Percentiles rank a stretch among this genome's conserved stretches.
Conservation (phyloP, 2,329 filamentous ascomycete genomes). For the Lasiodiplodia hormozganensis region DNA sequence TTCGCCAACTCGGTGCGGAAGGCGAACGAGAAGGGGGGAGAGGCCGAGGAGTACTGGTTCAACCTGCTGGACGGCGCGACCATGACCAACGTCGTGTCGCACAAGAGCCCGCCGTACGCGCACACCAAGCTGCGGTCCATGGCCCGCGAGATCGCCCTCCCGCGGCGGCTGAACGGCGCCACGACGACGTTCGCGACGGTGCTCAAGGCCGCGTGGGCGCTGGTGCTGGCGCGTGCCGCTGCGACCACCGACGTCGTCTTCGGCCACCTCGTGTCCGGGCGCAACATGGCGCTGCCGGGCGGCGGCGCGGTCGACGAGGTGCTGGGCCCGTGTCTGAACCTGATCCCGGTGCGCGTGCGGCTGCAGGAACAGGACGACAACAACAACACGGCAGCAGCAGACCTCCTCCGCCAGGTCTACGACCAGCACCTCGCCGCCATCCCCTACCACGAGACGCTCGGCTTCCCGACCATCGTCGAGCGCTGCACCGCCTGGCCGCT, state of each 20-base stretch:
- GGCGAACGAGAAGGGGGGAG: neutral
- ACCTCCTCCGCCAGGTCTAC: constrained; percentile 2
- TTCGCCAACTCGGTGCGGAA: neutral
- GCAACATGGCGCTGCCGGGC: constrained; percentile 47
- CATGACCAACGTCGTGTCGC: constrained; percentile 18
- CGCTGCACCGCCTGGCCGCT: constrained; percentile 47
- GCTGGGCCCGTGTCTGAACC: constrained; percentile 42
- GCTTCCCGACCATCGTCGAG: constrained; percentile 43
- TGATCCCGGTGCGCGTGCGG: constrained; percentile 16
- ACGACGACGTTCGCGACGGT: constrained; percentile 40
- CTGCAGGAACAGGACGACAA: neutral
- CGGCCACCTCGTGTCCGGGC: constrained; percentile 47
- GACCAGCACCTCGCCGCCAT: constrained; percentile 52
- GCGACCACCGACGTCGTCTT: constrained; percentile 52
- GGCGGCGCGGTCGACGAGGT: constrained; percentile 44
- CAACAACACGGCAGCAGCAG: neutral
- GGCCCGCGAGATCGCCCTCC: neutral
- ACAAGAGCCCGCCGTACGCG: constrained; percentile 16
- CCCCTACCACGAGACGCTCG: constrained; percentile 41
- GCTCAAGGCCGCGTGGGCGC: constrained; percentile 49
- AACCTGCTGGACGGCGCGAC: neutral
- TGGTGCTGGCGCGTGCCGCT: constrained; percentile 43
- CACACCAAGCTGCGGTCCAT: neutral
- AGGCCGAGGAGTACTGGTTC: constrained; percentile 10
- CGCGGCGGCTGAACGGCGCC: neutral